Evolutionary conservation across 73 alveolate species (phyloP).

Genomic region (Effrenium voratum): DNA sequence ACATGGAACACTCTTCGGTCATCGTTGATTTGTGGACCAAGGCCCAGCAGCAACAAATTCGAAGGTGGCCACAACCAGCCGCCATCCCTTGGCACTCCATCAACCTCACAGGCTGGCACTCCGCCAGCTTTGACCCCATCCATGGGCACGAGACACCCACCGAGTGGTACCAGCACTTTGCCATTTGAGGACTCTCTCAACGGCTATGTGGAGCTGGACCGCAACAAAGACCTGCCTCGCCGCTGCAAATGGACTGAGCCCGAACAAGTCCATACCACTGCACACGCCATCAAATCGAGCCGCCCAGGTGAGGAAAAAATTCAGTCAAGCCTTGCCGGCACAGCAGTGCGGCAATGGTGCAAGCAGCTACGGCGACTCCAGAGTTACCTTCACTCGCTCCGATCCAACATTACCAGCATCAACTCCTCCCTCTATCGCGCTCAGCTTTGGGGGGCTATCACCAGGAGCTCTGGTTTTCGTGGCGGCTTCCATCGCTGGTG

Average conservation of each 20-base stretch:
- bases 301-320: not conserved
- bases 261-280: too few relatives aligned
- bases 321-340: not conserved
- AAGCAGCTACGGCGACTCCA: not conserved
- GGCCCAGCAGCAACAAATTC: not conserved
- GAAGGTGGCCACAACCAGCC: not conserved
- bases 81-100: not conserved
- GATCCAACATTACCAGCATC: not conserved
- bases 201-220: not conserved
- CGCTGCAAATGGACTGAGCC: not conserved
- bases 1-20: not conserved
- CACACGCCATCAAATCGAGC: not conserved
- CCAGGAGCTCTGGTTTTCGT: not conserved
- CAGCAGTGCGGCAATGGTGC: not conserved
- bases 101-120: not conserved
- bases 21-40: not conserved
- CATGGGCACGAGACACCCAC: not conserved
- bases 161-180: not conserved
- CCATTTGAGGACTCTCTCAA: not conserved
- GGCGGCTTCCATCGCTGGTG: not conserved
- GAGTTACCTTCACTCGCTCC: not conserved
- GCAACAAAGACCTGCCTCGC: not conserved
- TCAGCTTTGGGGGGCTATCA: not conserved
- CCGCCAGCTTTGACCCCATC: not conserved
- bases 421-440: not conserved